phyloP scores from a whole-genome alignment of 2,329 filamentous ascomycete species.

The Cladobotryum mycophilum region DNA sequence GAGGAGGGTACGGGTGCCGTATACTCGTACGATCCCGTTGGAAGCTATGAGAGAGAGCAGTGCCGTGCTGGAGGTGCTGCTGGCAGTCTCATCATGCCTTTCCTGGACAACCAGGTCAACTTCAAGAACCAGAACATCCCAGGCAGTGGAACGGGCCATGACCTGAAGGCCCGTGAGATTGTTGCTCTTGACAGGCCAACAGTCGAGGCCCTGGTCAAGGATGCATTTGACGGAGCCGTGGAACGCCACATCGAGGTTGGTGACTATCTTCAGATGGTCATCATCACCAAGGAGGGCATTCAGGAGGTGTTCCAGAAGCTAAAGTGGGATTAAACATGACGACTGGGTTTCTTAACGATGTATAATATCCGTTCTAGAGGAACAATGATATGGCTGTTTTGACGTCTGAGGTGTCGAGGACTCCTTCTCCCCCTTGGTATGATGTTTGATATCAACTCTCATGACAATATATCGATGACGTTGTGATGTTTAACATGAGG shows the following conservation, averaged over 20 bases:
- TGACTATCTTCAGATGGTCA: slow-evolving; percentile 90
- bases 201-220: slow-evolving; percentile 84
- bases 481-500: no score
- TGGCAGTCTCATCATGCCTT: slow-evolving; percentile 94
- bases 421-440: neutral
- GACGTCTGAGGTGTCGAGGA: slow-evolving; percentile 1
- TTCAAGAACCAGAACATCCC: slow-evolving; percentile 98
- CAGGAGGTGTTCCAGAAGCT: slow-evolving; percentile 76
- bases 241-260: slow-evolving; percentile 99
- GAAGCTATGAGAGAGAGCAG: slow-evolving; percentile 95
- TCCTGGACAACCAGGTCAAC: slow-evolving; percentile 99
- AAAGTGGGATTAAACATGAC: slow-evolving; percentile 70
- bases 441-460: no score
- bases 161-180: slow-evolving; percentile 63
- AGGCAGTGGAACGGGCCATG: slow-evolving; percentile 76
- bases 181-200: slow-evolving; percentile 64
- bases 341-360: slow-evolving; percentile 19
- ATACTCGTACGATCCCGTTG: slow-evolving; percentile 96
- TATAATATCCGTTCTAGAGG: slow-evolving; percentile 22
- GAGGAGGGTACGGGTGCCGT: slow-evolving; percentile 91
- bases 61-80: slow-evolving; percentile 90
- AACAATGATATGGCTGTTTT: neutral
- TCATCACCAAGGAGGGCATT: slow-evolving; percentile 82
- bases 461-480: no score
- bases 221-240: slow-evolving; percentile 96